Base-by-base conservation (phyloP, 169 alveolate species). In the Eimeria maxima region DNA sequence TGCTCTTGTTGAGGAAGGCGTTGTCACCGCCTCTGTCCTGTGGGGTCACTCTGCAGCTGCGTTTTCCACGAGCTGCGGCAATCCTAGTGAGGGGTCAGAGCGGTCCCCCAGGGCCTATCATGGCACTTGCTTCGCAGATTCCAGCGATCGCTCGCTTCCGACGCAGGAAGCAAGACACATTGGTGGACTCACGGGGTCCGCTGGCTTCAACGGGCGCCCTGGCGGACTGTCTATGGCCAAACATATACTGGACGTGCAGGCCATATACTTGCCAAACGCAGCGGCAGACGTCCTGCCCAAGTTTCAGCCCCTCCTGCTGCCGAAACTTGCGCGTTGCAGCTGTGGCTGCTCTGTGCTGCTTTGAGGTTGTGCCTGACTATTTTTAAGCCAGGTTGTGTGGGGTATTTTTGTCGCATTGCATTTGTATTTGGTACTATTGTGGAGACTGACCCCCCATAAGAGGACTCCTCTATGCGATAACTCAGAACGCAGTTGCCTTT, bases 281-380 rank as follows among this genome's bases (percentile, higher is more conserved):
- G 93, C 93, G 53, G 76, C 93, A 20, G 93, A 86, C 4, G 93
- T 86, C n/a, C 81, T 86, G 14, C 93, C 93, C 42, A 86, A 86
- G 93, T 86, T 86, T 24, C 93, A 86, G 81, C 81, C 93, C 29
- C 93, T 86, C 4, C 24, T 86, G 76, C 57, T 86, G 93, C 93
- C 93, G 18, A 86, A 27, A 45, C 81, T 86, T 60, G 38, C 81
- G 44, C 60, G 60, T 10, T 86, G 93, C 93, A 38, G 71, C 60
- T 86, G 93, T 29, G 93, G 93, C 38, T 86, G 93, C 50, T 60
- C 93, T 60, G 93, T 42, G 93, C 60, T 55, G 44, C 93, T 86
- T 27, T 86, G 69, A 86, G 47, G 47, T 24, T 6, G 78, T 11
- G 44, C 3, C 7, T 67, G 13, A 1, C 47, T 10, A 2, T 29